Conservation (phyloP, 2,329 filamentous ascomycete species). For the Fusarium sacchari region DNA sequence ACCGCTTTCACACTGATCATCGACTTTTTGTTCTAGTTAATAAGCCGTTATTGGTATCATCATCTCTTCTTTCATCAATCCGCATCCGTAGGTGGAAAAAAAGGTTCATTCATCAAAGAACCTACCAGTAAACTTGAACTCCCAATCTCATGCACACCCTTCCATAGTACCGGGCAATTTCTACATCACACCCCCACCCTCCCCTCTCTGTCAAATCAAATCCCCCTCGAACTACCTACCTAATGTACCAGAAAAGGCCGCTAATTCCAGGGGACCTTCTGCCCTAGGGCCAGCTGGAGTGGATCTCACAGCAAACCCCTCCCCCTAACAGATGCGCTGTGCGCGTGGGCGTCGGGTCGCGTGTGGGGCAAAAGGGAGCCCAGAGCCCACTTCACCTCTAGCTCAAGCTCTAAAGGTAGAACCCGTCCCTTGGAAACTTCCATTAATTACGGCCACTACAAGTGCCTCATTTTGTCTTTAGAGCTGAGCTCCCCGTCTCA, state of each 20-base stretch:
- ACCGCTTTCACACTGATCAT: not conserved
- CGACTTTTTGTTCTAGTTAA: not conserved
- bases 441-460: constrained; percentile 27
- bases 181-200: not conserved
- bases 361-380: constrained; percentile 21
- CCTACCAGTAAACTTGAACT: not conserved
- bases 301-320: constrained; percentile 2
- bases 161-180: too few species aligned
- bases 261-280: constrained; percentile 31
- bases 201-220: not conserved
- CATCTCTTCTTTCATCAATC: not conserved
- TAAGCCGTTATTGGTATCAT: not conserved
- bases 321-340: constrained; percentile 22
- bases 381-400: not conserved
- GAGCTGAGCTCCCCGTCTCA: constrained; percentile 16
- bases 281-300: constrained; percentile 18
- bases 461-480: constrained; percentile 2
- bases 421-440: constrained; percentile 33
- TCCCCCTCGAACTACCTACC: not conserved
- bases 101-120: constrained; percentile 14
- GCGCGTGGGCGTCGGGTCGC: constrained; percentile 8
- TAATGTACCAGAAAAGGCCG: constrained; percentile 6
- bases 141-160: constrained; percentile 18
- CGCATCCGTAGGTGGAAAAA: constrained; percentile 1
- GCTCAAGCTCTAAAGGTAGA: constrained; percentile 20